Percentiles rank a stretch among this genome's conserved stretches.
Conservation (phyloP, 345 rosid species). For the Boechera stricta region DNA sequence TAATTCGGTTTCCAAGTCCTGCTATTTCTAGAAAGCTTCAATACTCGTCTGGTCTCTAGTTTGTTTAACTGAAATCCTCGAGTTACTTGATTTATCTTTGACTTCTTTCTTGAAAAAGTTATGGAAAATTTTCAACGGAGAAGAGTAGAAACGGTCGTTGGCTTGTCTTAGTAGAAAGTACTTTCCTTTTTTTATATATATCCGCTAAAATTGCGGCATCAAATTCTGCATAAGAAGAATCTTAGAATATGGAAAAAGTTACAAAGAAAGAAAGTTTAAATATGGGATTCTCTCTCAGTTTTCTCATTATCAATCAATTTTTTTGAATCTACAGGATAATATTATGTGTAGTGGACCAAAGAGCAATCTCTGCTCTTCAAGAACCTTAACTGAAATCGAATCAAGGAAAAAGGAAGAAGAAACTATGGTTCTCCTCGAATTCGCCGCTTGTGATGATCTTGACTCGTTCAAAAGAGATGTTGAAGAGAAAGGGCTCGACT, state of each 20-base stretch:
- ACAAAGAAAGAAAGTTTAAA: background rate
- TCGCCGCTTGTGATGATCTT: slow-evolving; percentile 76
- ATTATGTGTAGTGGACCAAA: slow-evolving; percentile 61
- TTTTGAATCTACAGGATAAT: slow-evolving; percentile 51
- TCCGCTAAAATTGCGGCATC: slow-evolving; percentile 10
- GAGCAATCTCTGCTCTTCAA: slow-evolving; percentile 47
- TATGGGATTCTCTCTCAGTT: background rate
- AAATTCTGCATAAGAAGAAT: slow-evolving; percentile 8
- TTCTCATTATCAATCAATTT: slow-evolving; percentile 3
- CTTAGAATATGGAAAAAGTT: slow-evolving; percentile 22
- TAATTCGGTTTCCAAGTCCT: background rate
- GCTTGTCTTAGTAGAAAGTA: slow-evolving; percentile 35
- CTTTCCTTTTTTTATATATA: background rate
- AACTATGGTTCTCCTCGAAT: slow-evolving; percentile 69
- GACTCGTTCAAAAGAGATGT: slow-evolving; percentile 58
- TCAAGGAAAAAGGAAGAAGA: slow-evolving; percentile 41
- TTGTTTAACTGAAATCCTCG: background rate
- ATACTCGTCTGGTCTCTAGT: background rate
- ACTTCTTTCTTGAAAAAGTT: slow-evolving; percentile 9
- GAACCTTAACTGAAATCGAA: slow-evolving; percentile 55
- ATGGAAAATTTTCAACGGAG: slow-evolving; percentile 9
- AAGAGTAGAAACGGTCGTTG: slow-evolving; percentile 19
- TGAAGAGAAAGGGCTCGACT: slow-evolving; percentile 61
- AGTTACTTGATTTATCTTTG: slow-evolving; percentile 23
- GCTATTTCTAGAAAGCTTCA: slow-evolving; percentile 16